Conservation (phyloP, 2,329 filamentous ascomycete species). For the Bipolaris cookei region DNA sequence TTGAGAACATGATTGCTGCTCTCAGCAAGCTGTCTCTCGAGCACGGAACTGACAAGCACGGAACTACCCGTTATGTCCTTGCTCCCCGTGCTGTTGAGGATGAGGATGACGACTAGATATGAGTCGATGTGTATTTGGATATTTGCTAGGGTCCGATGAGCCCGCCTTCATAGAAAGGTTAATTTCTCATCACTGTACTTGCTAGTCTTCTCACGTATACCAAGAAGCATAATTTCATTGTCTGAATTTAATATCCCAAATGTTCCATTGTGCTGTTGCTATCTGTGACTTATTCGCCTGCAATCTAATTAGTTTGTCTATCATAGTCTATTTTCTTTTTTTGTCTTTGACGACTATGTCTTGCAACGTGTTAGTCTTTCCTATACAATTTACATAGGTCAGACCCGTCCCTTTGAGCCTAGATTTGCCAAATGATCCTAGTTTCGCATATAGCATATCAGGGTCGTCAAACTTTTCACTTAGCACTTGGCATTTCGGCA, state of each 20-base stretch:
- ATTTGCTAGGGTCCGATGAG: slow-evolving; percentile 34
- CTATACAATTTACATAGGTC: no score
- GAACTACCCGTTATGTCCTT: slow-evolving; percentile 54
- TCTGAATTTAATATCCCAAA: slow-evolving; percentile 29
- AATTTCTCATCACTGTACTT: slow-evolving; percentile 39
- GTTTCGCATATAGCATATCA: not conserved
- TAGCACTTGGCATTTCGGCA: not conserved
- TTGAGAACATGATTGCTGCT: slow-evolving; percentile 70
- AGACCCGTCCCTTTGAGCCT: no score
- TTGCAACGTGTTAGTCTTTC: no score
- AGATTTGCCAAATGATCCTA: not conserved
- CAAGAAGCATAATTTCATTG: slow-evolving; percentile 40
- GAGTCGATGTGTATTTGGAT: slow-evolving; percentile 36
- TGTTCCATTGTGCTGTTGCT: slow-evolving; percentile 2
- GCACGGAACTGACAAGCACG: slow-evolving; percentile 61
- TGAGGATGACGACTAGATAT: slow-evolving; percentile 55
- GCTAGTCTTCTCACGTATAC: slow-evolving; percentile 40
- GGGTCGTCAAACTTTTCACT: not conserved
- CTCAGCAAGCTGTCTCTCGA: slow-evolving; percentile 68
- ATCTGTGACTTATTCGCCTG: not conserved
- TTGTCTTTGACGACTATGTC: no score
- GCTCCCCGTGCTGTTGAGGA: slow-evolving; percentile 56
- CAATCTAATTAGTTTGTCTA: no score
- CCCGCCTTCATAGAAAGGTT: slow-evolving; percentile 33
- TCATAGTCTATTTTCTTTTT: no score